Evolutionary conservation across 768 basidiomycete genomes (phyloP).

Genomic region (Lepiota subincarnata): DNA sequence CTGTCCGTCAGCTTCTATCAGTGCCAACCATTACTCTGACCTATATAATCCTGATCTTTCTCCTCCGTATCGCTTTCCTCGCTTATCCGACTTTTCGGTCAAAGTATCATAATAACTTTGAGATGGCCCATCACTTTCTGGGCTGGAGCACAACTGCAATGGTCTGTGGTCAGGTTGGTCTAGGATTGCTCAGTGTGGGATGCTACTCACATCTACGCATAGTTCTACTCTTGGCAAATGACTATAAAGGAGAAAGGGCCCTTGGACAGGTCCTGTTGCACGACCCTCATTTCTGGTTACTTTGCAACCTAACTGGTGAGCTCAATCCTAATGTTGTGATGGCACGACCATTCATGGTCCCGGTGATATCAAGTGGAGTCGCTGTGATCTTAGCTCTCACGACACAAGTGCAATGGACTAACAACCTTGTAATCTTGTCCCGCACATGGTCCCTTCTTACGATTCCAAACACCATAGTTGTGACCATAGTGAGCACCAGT

Average conservation of each 20-base stretch:
- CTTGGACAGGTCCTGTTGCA: constrained; percentile 41
- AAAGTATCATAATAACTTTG: constrained; percentile 49
- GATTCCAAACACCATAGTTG: background rate
- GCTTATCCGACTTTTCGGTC: constrained; percentile 47
- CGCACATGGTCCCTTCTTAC: constrained; percentile 19
- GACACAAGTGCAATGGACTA: too few species aligned
- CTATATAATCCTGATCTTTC: constrained; percentile 44
- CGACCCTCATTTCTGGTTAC: constrained; percentile 52
- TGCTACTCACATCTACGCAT: background rate
- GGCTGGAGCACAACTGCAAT: constrained; percentile 52
- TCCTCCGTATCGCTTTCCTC: constrained; percentile 46
- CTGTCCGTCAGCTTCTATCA: constrained; percentile 48
- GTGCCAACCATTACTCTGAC: constrained; percentile 45
- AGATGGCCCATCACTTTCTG: constrained; percentile 50
- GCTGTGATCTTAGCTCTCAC: too few species aligned
- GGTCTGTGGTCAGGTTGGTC: constrained; percentile 51
- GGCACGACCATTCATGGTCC: background rate
- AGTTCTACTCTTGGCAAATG: constrained; percentile 52
- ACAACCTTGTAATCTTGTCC: constrained; percentile 42
- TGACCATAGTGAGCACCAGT: constrained; percentile 17
- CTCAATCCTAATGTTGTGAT: background rate
- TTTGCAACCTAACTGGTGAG: constrained; percentile 44
- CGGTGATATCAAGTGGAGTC: constrained; percentile 18
- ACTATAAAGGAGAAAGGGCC: constrained; percentile 36
- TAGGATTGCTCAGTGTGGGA: background rate